Evolutionary conservation across 2,329 filamentous ascomycete species (phyloP), one percentile per base, ranked within the genome.

Genomic region (Septoria linicola): DNA sequence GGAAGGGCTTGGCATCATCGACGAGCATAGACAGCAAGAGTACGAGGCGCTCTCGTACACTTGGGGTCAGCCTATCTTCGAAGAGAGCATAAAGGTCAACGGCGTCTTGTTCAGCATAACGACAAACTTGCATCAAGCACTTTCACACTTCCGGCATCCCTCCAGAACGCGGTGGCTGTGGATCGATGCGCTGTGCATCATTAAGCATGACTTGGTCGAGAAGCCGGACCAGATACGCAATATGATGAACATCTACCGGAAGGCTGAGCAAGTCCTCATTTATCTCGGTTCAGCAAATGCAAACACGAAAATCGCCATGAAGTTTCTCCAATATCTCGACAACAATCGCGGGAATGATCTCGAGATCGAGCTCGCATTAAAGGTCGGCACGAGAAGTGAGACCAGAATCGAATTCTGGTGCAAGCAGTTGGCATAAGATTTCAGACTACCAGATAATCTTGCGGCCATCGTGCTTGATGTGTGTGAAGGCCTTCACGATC

Each of bases 1-100:
- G 7, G 27, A 30, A 30, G 27, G 27, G 7, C 13, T 30, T 13
- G 27, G 27, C 27, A 30, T 30, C 13, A 13, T 30, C 7, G 7
- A 7, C 13, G 27, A 30, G 13, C 7, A 30, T 30, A 7, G 27
- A 7, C 7, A 30, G 7, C 7, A 30, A 13, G 14, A 41, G 39
- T 41, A 41, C 20, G 39, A 34, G 16, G 43, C 43, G 8, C 17
- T 47, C 16, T 47, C 43, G 3, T 47, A 47, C 31, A 25, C 43
- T 8, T 47, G 27, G 43, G 43, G 43, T 6, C 4, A 44, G 3
- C 17, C 21, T 44, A 25, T 13, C 10, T 41, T 25, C 20, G 23
- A 14, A 3, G 7, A 10, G n/a, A 4, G 16, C 16, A 20, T 41
- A 10, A 20, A 3, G 4, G 20, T 20, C 16, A 20, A 23, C 39